phyloP scores from a whole-genome alignment of 2,329 filamentous ascomycete genomes.

The Penicillium brevicompactum region DNA sequence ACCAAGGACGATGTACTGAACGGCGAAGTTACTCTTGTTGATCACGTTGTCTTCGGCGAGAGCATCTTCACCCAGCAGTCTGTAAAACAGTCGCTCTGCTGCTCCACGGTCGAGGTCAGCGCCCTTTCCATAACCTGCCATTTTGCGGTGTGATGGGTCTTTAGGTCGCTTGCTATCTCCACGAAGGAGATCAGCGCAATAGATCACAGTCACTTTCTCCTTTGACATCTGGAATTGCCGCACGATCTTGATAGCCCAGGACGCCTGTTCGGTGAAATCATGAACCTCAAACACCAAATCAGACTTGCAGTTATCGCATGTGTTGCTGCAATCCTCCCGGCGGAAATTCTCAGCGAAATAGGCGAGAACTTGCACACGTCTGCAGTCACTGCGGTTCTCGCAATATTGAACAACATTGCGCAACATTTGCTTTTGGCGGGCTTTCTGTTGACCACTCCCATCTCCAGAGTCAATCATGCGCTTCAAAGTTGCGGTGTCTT shows the following conservation, averaged over 20 bases:
- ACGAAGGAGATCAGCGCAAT: conserved; percentile 82
- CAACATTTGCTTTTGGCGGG: conserved; percentile 82
- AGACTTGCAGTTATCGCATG: conserved; percentile 88
- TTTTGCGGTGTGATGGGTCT: conserved; percentile 51
- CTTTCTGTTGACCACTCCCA: conserved; percentile 75
- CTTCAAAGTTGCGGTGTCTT: conserved; percentile 71
- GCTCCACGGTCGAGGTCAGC: conserved; percentile 72
- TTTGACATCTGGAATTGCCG: conserved; percentile 50
- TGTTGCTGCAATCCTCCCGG: conserved; percentile 67
- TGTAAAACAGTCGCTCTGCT: conserved; percentile 80
- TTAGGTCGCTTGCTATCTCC: conserved; percentile 67
- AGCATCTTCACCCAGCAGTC: conserved; percentile 72
- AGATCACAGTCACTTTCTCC: conserved; percentile 69
- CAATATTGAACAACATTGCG: conserved; percentile 83
- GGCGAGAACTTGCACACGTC: conserved; percentile 81
- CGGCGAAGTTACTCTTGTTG: conserved; percentile 67
- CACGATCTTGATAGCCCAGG: conserved; percentile 70
- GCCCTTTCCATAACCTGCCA: conserved; percentile 68
- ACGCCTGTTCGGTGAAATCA: conserved; percentile 77
- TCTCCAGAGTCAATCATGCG: conserved; percentile 84
- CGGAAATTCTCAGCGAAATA: conserved; percentile 91
- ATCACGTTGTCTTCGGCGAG: conserved; percentile 70
- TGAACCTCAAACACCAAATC: conserved; percentile 69
- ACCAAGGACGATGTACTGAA: conserved; percentile 62
- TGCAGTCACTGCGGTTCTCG: conserved; percentile 84